Percentiles rank a stretch among this genome's conserved stretches.
These are phyloP conservation scores for Ganoderma lingzhi DNA, from an alignment of 1,284 basidiomycete species.

Conservation along the genomic window DNA sequence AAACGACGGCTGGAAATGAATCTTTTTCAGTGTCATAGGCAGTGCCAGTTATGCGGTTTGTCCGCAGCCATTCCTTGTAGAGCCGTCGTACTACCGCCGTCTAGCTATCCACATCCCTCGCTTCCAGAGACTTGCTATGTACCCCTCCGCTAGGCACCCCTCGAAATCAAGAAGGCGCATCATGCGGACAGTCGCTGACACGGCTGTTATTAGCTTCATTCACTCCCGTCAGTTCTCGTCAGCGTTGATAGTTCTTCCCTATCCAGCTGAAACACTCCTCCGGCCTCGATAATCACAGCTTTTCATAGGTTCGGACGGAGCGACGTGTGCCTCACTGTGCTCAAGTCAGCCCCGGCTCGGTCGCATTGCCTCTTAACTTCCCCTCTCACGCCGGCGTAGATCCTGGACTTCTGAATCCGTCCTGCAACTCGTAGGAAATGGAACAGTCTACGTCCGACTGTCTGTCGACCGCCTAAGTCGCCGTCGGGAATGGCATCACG, in stretches of 20 bases:
- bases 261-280: slow-evolving; percentile 4
- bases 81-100: neutral
- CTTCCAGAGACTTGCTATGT: neutral
- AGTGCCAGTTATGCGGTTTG: neutral
- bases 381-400: neutral
- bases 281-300: neutral
- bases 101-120: neutral
- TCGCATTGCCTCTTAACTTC: neutral
- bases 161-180: neutral
- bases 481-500: neutral
- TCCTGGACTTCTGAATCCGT: neutral
- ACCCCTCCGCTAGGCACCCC: neutral
- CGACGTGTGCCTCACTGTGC: neutral
- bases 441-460: neutral
- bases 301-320: neutral
- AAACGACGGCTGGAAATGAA: neutral
- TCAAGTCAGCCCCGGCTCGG: slow-evolving; percentile 2
- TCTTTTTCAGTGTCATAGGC: neutral
- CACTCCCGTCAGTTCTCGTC: neutral
- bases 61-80: neutral
- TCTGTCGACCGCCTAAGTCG: neutral
- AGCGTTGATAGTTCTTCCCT: neutral
- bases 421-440: neutral
- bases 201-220: neutral
- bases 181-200: neutral